These are phyloP conservation scores for Xylariales sp. DNA, from an alignment of 2,329 filamentous ascomycete genomes.

Conservation along the genomic window DNA sequence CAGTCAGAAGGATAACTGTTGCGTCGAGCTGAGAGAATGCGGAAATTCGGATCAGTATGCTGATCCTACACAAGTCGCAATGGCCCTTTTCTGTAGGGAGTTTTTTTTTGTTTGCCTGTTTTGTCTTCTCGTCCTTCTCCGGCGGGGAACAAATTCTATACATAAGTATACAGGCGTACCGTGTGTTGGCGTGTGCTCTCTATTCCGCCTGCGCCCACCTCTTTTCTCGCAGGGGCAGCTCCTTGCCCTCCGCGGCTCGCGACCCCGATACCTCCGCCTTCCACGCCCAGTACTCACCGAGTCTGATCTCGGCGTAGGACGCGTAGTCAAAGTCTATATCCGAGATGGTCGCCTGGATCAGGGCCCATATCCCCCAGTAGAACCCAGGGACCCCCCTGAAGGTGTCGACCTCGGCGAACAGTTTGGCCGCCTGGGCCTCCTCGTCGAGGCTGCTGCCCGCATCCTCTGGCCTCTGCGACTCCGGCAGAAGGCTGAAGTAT, in stretches of 20 bases:
- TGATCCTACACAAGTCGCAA: too few relatives aligned
- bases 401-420: slow-evolving; percentile 77
- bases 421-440: slow-evolving; percentile 60
- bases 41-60: too few relatives aligned
- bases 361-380: slow-evolving; percentile 88
- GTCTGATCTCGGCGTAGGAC: slow-evolving; percentile 76
- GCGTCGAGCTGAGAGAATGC: too few relatives aligned
- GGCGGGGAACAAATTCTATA: too few relatives aligned
- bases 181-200: too few relatives aligned
- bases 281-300: slow-evolving; percentile 94
- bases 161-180: too few relatives aligned
- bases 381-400: slow-evolving; percentile 90
- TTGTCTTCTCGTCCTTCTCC: too few relatives aligned
- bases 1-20: too few relatives aligned
- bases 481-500: slow-evolving; percentile 57
- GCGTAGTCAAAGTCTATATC: slow-evolving; percentile 97
- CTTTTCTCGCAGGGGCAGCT: slow-evolving; percentile 63
- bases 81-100: too few relatives aligned
- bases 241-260: slow-evolving; percentile 39
- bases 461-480: slow-evolving; percentile 17
- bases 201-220: slow-evolving; percentile 64
- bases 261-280: slow-evolving; percentile 68
- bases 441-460: too few relatives aligned
- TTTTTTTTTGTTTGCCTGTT: too few relatives aligned
- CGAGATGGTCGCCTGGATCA: slow-evolving; percentile 91